A percentile compares a stretch with the other conserved stretches of the same genome.
Evolutionary conservation across 2,329 filamentous ascomycete species (phyloP).

Genomic region (Fusarium clavum): DNA sequence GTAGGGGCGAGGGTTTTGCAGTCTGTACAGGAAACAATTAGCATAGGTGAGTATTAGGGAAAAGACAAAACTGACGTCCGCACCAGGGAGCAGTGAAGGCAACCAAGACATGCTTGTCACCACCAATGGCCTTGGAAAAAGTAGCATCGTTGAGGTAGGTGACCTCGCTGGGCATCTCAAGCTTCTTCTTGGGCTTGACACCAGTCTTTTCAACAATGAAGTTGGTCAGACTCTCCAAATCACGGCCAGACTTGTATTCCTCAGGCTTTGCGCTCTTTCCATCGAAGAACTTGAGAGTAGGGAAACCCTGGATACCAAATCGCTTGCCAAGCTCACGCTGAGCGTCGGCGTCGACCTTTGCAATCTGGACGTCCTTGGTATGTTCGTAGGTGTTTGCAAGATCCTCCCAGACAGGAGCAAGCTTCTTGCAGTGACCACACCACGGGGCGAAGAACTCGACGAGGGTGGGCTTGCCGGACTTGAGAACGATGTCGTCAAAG

Average conservation of each 20-base stretch:
- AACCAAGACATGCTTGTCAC: conserved; percentile 90
- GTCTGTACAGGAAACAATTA: conserved; percentile 66
- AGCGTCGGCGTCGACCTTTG: conserved; percentile 94
- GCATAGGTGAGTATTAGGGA: background rate
- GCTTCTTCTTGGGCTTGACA: conserved; percentile 81
- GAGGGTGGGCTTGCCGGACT: conserved; percentile 93
- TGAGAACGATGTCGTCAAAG: conserved; percentile 89
- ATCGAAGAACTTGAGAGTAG: conserved; percentile 97
- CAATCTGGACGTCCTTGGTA: conserved; percentile 81
- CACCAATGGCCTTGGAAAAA: conserved; percentile 82
- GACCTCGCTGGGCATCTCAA: conserved; percentile 78
- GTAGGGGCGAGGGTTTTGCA: conserved; percentile 93
- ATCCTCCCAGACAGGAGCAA: conserved; percentile 95
- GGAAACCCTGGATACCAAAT: conserved; percentile 93
- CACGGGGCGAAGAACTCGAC: conserved; percentile 99
- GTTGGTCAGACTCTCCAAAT: conserved; percentile 83
- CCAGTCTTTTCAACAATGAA: conserved; percentile 92
- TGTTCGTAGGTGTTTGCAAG: conserved; percentile 80
- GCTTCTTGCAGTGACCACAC: conserved; percentile 99
- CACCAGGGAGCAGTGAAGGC: conserved; percentile 99
- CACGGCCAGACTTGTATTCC: conserved; percentile 88
- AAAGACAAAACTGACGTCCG: conserved; percentile 77
- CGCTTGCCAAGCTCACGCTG: conserved; percentile 86
- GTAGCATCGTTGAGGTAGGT: conserved; percentile 82
- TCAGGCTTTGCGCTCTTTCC: conserved; percentile 87